Percentiles rank a stretch among this genome's conserved stretches.
Evolutionary conservation across 2,329 filamentous ascomycete species (phyloP).

Genomic region (Exophiala sp.): DNA sequence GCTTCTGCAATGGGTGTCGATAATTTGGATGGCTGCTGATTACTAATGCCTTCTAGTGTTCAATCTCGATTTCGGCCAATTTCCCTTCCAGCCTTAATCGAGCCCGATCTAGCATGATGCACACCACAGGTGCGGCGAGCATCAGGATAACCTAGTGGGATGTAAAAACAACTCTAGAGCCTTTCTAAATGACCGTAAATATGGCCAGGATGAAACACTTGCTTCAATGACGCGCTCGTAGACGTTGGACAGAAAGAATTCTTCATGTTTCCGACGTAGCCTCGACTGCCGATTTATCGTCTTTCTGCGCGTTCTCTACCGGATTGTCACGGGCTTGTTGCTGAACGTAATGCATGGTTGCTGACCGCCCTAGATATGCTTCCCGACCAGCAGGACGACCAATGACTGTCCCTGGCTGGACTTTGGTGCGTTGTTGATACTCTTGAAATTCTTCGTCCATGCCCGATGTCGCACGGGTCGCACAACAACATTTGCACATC

Average conservation of each 20-base stretch:
- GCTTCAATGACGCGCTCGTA: too few relatives aligned
- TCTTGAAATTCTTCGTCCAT: slow-evolving; percentile 10
- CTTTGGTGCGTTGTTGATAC: slow-evolving; percentile 9
- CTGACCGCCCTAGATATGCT: slow-evolving; percentile 6
- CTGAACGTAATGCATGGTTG: slow-evolving; percentile 9
- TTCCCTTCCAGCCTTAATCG: slow-evolving; percentile 7
- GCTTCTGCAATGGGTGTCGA: neutral
- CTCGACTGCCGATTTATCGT: too few relatives aligned
- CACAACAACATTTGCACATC: slow-evolving; percentile 16
- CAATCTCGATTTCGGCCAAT: slow-evolving; percentile 13
- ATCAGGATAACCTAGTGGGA: too few relatives aligned
- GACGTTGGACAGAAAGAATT: too few relatives aligned
- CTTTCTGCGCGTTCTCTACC: neutral
- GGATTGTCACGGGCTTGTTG: slow-evolving; percentile 1
- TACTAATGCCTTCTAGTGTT: neutral
- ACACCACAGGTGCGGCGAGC: too few relatives aligned
- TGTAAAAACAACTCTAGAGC: too few relatives aligned
- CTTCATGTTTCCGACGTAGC: too few relatives aligned
- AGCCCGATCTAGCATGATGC: neutral
- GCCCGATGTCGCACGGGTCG: neutral
- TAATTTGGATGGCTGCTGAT: neutral
- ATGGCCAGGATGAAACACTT: too few relatives aligned
- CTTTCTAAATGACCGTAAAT: too few relatives aligned
- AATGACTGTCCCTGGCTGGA: slow-evolving; percentile 7
- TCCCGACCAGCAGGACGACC: slow-evolving; percentile 13